These are phyloP conservation scores for Acorus calamus DNA, from an alignment of 106 monocot genomes.

Conservation along the genomic window DNA sequence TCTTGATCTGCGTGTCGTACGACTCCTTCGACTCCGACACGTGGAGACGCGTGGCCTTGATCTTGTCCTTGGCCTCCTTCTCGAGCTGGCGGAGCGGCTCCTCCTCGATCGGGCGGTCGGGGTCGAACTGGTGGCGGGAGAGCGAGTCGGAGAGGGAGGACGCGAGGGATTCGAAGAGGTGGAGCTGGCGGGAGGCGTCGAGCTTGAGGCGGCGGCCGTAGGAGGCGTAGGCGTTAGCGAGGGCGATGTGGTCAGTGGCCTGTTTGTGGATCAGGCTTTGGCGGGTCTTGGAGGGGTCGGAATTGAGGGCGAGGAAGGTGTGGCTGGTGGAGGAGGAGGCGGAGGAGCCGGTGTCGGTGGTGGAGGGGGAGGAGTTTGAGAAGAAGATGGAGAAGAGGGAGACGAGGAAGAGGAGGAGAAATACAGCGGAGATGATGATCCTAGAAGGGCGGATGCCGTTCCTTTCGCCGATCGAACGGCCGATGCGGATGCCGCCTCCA, in stretches of 20 bases:
- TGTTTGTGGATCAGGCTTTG: constrained; percentile 57
- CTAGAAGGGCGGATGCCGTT: too few relatives aligned
- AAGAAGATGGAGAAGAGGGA: constrained; percentile 7
- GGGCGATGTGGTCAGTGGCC: constrained; percentile 59
- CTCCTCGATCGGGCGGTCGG: constrained; percentile 21
- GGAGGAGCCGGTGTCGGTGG: background rate
- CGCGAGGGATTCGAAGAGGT: constrained; percentile 34
- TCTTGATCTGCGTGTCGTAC: constrained; percentile 98
- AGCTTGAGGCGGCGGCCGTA: constrained; percentile 67
- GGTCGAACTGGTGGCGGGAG: constrained; percentile 22
- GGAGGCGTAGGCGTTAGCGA: constrained; percentile 69
- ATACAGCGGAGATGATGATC: too few relatives aligned
- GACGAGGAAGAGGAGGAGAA: constrained; percentile 8
- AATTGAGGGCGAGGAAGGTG: constrained; percentile 27
- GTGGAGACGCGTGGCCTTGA: constrained; percentile 61
- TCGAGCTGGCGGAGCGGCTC: constrained; percentile 48
- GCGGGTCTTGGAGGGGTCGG: constrained; percentile 40
- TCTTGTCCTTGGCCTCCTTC: constrained; percentile 71
- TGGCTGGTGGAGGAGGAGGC: constrained; percentile 2
- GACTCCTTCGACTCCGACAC: constrained; percentile 68
- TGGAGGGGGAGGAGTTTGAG: background rate
- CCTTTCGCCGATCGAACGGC: too few relatives aligned
- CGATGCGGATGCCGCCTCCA: too few relatives aligned
- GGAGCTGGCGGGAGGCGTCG: constrained; percentile 50
- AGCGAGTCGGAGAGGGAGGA: constrained; percentile 35